Evolutionary conservation across 371 early-diverging fungal genomes (phyloP), one percentile per base, ranked within the genome.

Genomic region (Mucor circinelloides): DNA sequence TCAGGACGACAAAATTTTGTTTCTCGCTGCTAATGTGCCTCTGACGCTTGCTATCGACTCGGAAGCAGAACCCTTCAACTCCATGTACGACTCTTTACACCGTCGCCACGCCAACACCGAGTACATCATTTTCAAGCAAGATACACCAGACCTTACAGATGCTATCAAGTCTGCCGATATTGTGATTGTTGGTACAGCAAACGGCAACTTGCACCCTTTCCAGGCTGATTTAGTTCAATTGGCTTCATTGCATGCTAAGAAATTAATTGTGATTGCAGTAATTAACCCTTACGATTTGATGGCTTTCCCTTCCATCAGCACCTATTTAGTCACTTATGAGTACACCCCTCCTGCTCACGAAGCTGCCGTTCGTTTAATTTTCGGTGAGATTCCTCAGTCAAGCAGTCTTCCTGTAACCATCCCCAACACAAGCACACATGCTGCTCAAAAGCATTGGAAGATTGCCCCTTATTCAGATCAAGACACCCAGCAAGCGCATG

Each of bases 281-380:
- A 77, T 81, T 48, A 84, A 84, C 40, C 84, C 84, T 10, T 81
- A 84, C 61, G 84, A 84, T 64, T 64, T 80, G 8, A 77, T 73
- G 70, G 73, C 64, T 5, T 84, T 81, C 46, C 69, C 78, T 2
- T 72, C 73, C 1, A 54, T 84, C 17, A 65, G 69, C 40, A 78
- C 84, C 12, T 81, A 77, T 30, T 21, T 80, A 7, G 80, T 80
- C 23, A 78, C 84, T 0, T 84, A 77, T 63, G 84, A 84, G 54
- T 81, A 81, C 44, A 78, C 81, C 1, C 80, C 82, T 17, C 80
- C 84, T 36, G 84, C 84, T 0, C 76, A 77, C 30, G 80, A 84
- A 64, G 77, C 84, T 1, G 71, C 71, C 27, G 69, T 80, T n/a
- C 66, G 69, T 17, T 10, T 71, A 4, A 32, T 84, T 13, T 78